These are phyloP conservation scores for Syncephalis plumigaleata DNA, from an alignment of 371 early-diverging fungal species.

Conservation along the genomic window DNA sequence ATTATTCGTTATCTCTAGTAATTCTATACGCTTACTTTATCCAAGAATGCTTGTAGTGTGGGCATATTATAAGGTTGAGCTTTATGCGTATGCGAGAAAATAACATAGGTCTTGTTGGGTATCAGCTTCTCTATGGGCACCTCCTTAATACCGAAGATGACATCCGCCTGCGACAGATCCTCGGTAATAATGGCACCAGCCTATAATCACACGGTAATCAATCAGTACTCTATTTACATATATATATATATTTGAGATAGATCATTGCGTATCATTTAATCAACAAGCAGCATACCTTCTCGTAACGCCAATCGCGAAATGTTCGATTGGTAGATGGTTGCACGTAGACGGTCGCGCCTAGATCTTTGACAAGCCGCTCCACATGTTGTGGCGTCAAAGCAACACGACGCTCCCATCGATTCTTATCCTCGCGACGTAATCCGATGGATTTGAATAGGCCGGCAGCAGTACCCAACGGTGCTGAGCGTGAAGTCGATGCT, in stretches of 20 bases:
- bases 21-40: constrained; percentile 39
- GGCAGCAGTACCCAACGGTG: too few relatives aligned
- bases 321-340: constrained; percentile 88
- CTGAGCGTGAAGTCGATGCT: too few relatives aligned
- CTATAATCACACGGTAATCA: constrained; percentile 11
- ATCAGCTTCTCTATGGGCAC: constrained; percentile 72
- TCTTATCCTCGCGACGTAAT: constrained; percentile 88
- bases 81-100: constrained; percentile 97
- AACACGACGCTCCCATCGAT: constrained; percentile 87
- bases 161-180: constrained; percentile 73
- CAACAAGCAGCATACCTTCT: constrained; percentile 24
- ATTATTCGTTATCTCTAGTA: not conserved
- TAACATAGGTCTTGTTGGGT: constrained; percentile 75
- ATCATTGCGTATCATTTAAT: not conserved
- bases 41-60: constrained; percentile 67
- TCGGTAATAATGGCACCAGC: constrained; percentile 81
- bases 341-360: constrained; percentile 63
- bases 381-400: constrained; percentile 72
- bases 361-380: constrained; percentile 53
- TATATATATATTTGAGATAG: not conserved
- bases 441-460: constrained; percentile 31
- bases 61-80: constrained; percentile 88
- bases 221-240: not conserved
- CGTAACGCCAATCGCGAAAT: constrained; percentile 64
- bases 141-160: constrained; percentile 94